A percentile compares a stretch with the other conserved stretches of the same genome.
phyloP scores from a whole-genome alignment of 2,329 filamentous ascomycete genomes.

The Drechmeria coniospora region DNA sequence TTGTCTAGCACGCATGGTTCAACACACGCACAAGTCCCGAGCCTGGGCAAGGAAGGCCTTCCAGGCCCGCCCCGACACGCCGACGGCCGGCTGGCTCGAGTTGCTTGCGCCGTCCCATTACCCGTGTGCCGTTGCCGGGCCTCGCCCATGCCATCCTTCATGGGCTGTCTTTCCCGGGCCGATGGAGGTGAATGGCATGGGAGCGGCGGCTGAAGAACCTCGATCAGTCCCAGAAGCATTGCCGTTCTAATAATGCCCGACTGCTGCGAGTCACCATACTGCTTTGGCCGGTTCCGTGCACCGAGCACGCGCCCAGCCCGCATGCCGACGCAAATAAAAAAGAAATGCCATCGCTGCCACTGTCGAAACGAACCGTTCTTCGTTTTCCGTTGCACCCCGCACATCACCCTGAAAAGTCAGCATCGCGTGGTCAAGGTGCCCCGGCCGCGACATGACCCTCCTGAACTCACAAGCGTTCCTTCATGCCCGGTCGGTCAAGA shows the following conservation, averaged over 20 bases:
- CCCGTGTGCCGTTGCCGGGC: constrained; percentile 4
- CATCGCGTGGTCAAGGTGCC: constrained; percentile 1
- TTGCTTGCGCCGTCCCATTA: constrained; percentile 3
- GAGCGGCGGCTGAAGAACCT: constrained; percentile 10
- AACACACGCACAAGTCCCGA: no score
- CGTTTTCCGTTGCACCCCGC: not conserved
- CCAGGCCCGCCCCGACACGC: constrained; percentile 1
- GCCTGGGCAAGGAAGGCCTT: constrained; percentile 6
- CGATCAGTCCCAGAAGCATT: constrained; percentile 17
- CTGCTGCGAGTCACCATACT: constrained; percentile 1
- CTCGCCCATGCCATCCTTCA: constrained; percentile 3
- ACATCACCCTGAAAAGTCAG: not conserved
- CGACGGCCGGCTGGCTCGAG: constrained; percentile 2
- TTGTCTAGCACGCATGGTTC: no score
- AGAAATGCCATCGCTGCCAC: not conserved
- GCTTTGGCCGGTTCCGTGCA: not conserved
- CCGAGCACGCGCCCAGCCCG: not conserved
- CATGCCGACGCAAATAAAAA: no score
- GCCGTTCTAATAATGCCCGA: constrained; percentile 17
- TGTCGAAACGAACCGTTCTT: not conserved
- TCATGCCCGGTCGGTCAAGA: no score
- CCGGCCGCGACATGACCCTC: no score
- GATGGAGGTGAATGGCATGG: not conserved
- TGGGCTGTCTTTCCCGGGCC: no score
- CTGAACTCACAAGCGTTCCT: no score